These are phyloP conservation scores for Chlorophyllum brunneum DNA, from an alignment of 768 basidiomycete genomes.

Conservation along the genomic window DNA sequence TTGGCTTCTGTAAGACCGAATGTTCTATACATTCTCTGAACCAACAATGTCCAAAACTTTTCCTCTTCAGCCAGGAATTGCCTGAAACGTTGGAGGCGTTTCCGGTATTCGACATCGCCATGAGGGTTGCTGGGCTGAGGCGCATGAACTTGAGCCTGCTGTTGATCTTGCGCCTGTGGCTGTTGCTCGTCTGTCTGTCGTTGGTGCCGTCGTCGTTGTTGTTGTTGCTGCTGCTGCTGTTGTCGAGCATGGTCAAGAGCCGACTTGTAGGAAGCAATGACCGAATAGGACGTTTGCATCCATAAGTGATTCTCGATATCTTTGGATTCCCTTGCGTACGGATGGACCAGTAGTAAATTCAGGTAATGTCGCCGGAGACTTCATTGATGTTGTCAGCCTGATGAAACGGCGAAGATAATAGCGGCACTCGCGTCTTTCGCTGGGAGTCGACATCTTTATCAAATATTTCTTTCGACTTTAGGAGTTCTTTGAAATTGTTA, in stretches of 20 bases:
- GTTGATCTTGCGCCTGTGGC: conserved; percentile 1
- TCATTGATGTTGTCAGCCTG: conserved; percentile 15
- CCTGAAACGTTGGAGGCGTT: conserved; percentile 82
- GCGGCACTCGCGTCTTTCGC: conserved; percentile 70
- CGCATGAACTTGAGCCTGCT: conserved; percentile 7
- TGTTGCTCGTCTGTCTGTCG: conserved; percentile 16
- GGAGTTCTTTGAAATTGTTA: conserved; percentile 68
- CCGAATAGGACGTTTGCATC: conserved; percentile 88
- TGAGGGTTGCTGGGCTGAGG: conserved; percentile 19
- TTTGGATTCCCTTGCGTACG: conserved; percentile 68
- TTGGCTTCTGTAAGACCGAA: conserved; percentile 68
- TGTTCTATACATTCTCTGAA: conserved; percentile 68
- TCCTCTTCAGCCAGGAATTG: conserved; percentile 90
- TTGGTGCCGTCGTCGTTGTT: conserved; percentile 12
- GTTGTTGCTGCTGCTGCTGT: conserved; percentile 33
- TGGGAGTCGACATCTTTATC: conserved; percentile 84
- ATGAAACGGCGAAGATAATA: conserved; percentile 12
- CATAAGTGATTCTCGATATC: conserved; percentile 83
- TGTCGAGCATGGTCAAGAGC: conserved; percentile 37
- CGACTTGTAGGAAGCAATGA: conserved; percentile 82
- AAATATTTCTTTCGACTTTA: conserved; percentile 75
- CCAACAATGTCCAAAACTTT: conserved; percentile 83
- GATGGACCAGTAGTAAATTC: conserved; percentile 62
- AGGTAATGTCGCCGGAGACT: conserved; percentile 74
- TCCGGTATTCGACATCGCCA: conserved; percentile 79